A percentile compares a stretch with the other conserved stretches of the same genome.
Evolutionary conservation across 257 asterid genomes (phyloP).

Genomic region (Nicotiana tabacum): DNA sequence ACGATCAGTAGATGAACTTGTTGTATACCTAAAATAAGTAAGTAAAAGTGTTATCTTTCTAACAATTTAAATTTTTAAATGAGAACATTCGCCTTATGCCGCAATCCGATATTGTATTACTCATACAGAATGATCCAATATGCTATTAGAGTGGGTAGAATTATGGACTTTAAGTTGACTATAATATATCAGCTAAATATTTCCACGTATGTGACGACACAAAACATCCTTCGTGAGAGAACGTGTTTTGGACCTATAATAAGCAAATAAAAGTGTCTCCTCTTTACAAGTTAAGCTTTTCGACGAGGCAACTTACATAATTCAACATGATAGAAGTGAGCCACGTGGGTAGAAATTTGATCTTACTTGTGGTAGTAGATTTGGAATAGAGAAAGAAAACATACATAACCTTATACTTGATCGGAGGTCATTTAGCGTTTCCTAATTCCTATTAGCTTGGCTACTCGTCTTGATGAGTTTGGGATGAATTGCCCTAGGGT

Average conservation of each 20-base stretch:
- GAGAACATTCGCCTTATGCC: no score
- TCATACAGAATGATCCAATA: background rate
- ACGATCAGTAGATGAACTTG: background rate
- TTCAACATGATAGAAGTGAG: background rate
- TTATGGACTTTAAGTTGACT: background rate
- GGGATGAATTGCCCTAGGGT: no score
- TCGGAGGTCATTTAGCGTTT: background rate
- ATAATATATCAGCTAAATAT: background rate
- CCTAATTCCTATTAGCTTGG: background rate
- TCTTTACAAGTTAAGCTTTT: background rate
- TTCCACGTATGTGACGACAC: background rate
- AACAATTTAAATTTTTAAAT: background rate
- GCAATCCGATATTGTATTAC: background rate
- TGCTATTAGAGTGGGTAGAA: background rate
- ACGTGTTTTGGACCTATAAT: background rate
- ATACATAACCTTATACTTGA: background rate
- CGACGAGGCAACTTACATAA: background rate
- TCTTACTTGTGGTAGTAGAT: background rate
- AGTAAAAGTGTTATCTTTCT: background rate
- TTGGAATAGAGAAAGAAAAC: background rate
- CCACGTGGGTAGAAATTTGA: background rate
- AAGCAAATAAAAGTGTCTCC: background rate
- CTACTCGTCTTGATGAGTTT: background rate
- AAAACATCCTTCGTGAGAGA: background rate
- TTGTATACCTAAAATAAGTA: background rate